Evolutionary conservation across 2,329 filamentous ascomycete species (phyloP).

Genomic region (Pseudogymnoascus sp.): DNA sequence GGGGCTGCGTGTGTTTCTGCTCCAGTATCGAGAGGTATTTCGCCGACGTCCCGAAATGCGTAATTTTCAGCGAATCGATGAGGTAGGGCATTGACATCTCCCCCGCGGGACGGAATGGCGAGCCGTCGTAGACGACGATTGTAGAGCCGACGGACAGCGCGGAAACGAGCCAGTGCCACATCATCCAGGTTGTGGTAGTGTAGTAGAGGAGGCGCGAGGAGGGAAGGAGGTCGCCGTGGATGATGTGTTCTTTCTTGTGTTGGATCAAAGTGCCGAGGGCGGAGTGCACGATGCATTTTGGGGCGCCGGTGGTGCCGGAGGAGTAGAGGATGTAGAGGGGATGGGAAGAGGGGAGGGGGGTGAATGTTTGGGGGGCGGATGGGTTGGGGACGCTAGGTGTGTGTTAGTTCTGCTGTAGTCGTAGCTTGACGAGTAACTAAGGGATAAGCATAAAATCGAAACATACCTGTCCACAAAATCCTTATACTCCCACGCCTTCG

Average conservation of each 20-base stretch:
- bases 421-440: no score
- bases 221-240: slow-evolving; percentile 75
- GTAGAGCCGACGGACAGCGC: slow-evolving; percentile 77
- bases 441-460: neutral
- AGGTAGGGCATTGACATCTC: slow-evolving; percentile 77
- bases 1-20: slow-evolving; percentile 61
- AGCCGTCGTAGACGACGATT: slow-evolving; percentile 85
- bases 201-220: slow-evolving; percentile 81
- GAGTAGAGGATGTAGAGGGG: slow-evolving; percentile 93
- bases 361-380: slow-evolving; percentile 52
- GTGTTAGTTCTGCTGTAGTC: slow-evolving; percentile 25
- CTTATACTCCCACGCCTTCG: slow-evolving; percentile 34
- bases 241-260: slow-evolving; percentile 91
- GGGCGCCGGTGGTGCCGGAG: slow-evolving; percentile 77
- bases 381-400: slow-evolving; percentile 24
- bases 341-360: slow-evolving; percentile 74
- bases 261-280: slow-evolving; percentile 85
- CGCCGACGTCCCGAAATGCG: slow-evolving; percentile 90
- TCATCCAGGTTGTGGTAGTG: slow-evolving; percentile 97
- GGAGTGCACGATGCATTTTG: slow-evolving; percentile 93
- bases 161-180: slow-evolving; percentile 97
- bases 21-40: slow-evolving; percentile 91
- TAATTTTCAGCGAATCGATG: slow-evolving; percentile 74
- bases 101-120: slow-evolving; percentile 74
- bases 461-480: slow-evolving; percentile 36